Conservation (phyloP, 257 asterid species). For the Nicotiana undulata region DNA sequence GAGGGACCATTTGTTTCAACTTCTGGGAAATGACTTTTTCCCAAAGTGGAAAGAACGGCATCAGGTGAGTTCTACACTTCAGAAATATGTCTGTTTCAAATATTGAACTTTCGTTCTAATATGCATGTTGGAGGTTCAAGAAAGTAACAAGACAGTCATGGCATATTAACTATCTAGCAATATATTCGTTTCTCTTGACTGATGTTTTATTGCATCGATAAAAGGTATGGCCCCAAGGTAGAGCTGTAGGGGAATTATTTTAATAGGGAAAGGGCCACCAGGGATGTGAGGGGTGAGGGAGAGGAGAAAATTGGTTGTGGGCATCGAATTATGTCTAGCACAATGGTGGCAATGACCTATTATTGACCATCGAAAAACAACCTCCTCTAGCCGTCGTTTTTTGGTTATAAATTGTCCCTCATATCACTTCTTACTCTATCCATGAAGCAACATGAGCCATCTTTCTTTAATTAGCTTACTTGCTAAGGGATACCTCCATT, state of each 20-base stretch:
- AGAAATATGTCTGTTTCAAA: neutral
- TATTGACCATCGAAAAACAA: neutral
- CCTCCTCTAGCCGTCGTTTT: neutral
- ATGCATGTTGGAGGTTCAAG: neutral
- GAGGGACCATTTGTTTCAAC: slow-evolving; percentile 89
- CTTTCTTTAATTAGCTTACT: neutral
- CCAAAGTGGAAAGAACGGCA: slow-evolving; percentile 95
- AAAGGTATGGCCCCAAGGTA: neutral
- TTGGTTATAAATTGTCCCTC: neutral
- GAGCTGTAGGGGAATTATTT: neutral
- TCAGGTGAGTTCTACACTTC: slow-evolving; percentile 43
- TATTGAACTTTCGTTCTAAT: neutral
- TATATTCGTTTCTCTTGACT: neutral
- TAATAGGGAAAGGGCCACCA: neutral
- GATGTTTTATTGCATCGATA: neutral
- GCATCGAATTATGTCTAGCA: neutral
- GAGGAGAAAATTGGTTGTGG: neutral
- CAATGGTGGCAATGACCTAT: neutral
- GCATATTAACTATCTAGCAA: neutral
- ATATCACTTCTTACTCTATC: neutral
- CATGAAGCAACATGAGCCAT: neutral
- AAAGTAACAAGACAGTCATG: neutral
- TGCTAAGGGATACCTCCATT: neutral
- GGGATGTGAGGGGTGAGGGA: neutral
- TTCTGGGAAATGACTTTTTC: slow-evolving; percentile 80